Evolutionary conservation across 371 early-diverging fungal species (phyloP).

Genomic region (Rhizopus arrhizus): DNA sequence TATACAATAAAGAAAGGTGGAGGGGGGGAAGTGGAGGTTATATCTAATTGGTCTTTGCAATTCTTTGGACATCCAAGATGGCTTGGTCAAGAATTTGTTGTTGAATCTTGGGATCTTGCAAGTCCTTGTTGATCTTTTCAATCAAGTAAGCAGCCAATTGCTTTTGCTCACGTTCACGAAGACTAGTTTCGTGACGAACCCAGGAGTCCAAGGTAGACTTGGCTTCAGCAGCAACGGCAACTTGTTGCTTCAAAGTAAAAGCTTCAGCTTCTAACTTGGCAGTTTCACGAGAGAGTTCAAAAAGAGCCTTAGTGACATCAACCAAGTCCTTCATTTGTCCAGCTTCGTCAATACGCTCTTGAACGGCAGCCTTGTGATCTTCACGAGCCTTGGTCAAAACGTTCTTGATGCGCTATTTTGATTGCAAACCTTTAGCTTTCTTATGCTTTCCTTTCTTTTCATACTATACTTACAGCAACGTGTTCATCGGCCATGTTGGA

Average conservation of each 20-base stretch:
- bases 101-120: slow-evolving; percentile 80
- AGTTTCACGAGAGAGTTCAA: slow-evolving; percentile 91
- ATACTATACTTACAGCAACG: slow-evolving; percentile 54
- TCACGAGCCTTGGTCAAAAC: slow-evolving; percentile 83
- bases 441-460: too few relatives aligned
- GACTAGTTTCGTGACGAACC: slow-evolving; percentile 93
- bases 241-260: slow-evolving; percentile 92
- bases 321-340: slow-evolving; percentile 92
- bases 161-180: slow-evolving; percentile 94
- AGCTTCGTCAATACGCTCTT: slow-evolving; percentile 86
- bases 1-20: too few relatives aligned
- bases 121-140: slow-evolving; percentile 77
- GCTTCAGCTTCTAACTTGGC: slow-evolving; percentile 90
- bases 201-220: slow-evolving; percentile 91
- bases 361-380: slow-evolving; percentile 89
- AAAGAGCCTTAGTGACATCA: slow-evolving; percentile 89
- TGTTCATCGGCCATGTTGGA: slow-evolving; percentile 84
- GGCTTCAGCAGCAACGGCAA: slow-evolving; percentile 79
- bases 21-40: too few relatives aligned
- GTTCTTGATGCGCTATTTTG: slow-evolving; percentile 67
- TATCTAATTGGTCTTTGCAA: too few relatives aligned
- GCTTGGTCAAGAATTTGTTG: slow-evolving; percentile 61
- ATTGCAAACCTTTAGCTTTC: neutral
- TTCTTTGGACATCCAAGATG: slow-evolving; percentile 52
- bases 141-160: slow-evolving; percentile 84